These are phyloP conservation scores for Aquanectria penicillioides DNA, from an alignment of 2,329 filamentous ascomycete genomes.

Conservation along the genomic window DNA sequence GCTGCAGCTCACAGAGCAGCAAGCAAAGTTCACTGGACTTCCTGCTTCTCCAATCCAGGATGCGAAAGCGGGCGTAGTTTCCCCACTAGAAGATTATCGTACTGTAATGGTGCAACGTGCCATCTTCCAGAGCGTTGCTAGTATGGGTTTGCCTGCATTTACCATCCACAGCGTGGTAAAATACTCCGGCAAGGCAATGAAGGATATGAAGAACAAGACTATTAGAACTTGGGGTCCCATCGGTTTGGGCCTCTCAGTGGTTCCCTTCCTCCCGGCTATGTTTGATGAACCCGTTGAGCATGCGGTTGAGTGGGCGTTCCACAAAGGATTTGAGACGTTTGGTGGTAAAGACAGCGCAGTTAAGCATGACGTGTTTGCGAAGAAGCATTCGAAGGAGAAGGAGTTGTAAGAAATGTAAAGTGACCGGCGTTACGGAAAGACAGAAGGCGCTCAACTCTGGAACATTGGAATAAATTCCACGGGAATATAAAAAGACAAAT, in stretches of 20 bases:
- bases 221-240: conserved; percentile 91
- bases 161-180: conserved; percentile 93
- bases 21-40: conserved; percentile 61
- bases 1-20: conserved; percentile 61
- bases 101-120: conserved; percentile 91
- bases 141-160: conserved; percentile 93
- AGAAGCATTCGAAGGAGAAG: conserved; percentile 61
- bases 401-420: conserved; percentile 47
- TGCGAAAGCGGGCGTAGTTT: conserved; percentile 55
- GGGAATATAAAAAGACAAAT: too few relatives aligned
- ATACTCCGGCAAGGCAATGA: conserved; percentile 89
- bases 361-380: conserved; percentile 67
- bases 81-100: conserved; percentile 88
- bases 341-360: conserved; percentile 73
- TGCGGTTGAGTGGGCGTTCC: conserved; percentile 90
- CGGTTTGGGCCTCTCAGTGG: conserved; percentile 79
- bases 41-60: conserved; percentile 44
- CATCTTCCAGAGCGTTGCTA: conserved; percentile 89
- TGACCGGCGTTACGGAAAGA: conserved; percentile 25
- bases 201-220: conserved; percentile 78
- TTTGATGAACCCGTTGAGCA: conserved; percentile 95
- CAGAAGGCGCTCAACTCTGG: conserved; percentile 37
- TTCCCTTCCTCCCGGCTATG: conserved; percentile 83
- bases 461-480: conserved; percentile 14
- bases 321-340: conserved; percentile 79